Percentiles rank a stretch among this genome's conserved stretches.
These are phyloP conservation scores for Leccinum subgranulosum DNA, from an alignment of 768 basidiomycete genomes.

Conservation along the genomic window DNA sequence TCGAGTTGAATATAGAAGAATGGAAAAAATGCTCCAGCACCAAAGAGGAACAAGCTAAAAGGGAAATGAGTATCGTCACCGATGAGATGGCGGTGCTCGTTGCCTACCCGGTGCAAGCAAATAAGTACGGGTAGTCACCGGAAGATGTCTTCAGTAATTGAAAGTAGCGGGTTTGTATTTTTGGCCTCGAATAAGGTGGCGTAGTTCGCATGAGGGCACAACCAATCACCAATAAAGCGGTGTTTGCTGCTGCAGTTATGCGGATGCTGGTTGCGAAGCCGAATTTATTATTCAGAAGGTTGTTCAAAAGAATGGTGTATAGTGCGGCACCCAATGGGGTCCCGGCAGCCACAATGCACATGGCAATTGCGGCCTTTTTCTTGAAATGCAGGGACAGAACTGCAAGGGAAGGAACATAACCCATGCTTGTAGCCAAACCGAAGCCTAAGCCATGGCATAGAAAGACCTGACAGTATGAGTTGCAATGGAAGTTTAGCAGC, in stretches of 20 bases:
- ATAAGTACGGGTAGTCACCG: conserved; percentile 22
- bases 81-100: background rate
- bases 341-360: conserved; percentile 40
- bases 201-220: conserved; percentile 38
- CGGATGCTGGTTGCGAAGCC: conserved; percentile 45
- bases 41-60: conserved; percentile 17
- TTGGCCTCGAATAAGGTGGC: conserved; percentile 25
- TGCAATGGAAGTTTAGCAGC: conserved; percentile 12
- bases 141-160: conserved; percentile 19
- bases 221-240: conserved; percentile 35
- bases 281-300: conserved; percentile 10
- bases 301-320: conserved; percentile 31
- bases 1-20: conserved; percentile 58
- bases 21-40: conserved; percentile 20
- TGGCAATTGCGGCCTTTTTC: conserved; percentile 37
- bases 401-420: conserved; percentile 41
- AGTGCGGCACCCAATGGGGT: conserved; percentile 28
- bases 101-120: conserved; percentile 23
- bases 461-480: conserved; percentile 36
- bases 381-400: conserved; percentile 46
- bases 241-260: conserved; percentile 41
- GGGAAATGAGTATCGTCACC: background rate
- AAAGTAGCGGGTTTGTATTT: conserved; percentile 8
- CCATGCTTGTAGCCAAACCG: conserved; percentile 42
- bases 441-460: conserved; percentile 37